Conservation (phyloP, 805 yeast species). For the Candida multigemmis region DNA sequence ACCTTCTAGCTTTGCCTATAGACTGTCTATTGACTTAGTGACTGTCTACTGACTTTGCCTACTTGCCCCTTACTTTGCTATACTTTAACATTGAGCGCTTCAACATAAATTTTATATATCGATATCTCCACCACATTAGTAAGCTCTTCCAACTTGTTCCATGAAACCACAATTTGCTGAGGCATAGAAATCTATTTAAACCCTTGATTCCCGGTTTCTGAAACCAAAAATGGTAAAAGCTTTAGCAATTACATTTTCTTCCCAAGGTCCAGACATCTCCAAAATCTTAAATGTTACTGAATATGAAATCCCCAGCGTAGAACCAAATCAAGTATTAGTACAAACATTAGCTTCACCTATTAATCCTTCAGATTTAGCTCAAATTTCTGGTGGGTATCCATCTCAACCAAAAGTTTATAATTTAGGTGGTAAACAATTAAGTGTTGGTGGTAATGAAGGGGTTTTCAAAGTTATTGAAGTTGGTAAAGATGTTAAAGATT, state of each 20-base stretch:
- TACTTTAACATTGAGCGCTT: no score
- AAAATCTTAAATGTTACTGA: conserved; percentile 10
- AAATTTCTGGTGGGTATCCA: conserved; percentile 81
- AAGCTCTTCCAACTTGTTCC: no score
- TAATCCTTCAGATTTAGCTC: conserved; percentile 86
- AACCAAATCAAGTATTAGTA: conserved; percentile 41
- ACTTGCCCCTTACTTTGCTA: no score
- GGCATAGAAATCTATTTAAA: no score
- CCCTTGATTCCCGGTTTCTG: no score
- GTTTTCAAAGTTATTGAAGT: conserved; percentile 66
- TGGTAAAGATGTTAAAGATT: conserved; percentile 40
- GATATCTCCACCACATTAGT: no score
- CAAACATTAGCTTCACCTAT: conserved; percentile 74
- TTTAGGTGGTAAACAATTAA: conserved; percentile 50
- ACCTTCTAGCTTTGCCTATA: no score
- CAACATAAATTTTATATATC: no score
- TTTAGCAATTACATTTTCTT: conserved; percentile 16
- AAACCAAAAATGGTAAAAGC: conserved; percentile 9
- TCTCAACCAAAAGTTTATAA: conserved; percentile 50
- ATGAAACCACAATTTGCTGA: no score
- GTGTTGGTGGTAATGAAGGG: conserved; percentile 91
- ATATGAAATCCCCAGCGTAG: conserved; percentile 11
- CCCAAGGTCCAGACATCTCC: conserved; percentile 10
- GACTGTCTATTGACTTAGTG: no score
- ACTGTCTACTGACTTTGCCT: no score